Base-by-base conservation (phyloP, 2,329 filamentous ascomycete species). In the Colletotrichum lupini region DNA sequence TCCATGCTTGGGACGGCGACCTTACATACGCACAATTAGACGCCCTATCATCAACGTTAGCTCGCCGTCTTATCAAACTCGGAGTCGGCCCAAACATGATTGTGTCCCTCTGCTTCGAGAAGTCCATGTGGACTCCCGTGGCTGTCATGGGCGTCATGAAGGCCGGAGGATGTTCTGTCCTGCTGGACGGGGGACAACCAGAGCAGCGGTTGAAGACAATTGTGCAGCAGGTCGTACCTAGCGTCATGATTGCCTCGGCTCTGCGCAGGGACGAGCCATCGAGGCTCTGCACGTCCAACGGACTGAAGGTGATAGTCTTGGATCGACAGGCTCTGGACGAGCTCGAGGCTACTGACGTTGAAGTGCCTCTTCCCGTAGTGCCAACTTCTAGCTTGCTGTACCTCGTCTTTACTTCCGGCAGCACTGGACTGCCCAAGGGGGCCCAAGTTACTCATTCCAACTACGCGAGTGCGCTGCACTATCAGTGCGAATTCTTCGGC, bases 391-490 rank as follows among this genome's bases (percentile, higher is more conserved):
- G 75, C 19, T 32, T 77, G n/a, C 76, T 79, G 67, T 81, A 79
- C 56, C 84, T 87, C 73, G 85, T 89, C 74, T 90, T 89, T 77
- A 90, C 88, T 5, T 89, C 87, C 3, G 88, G 88, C 24, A 89
- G 85, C 37, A 90, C 88, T 0, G 88, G 88, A 5, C 81, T 80
- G 22, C 88, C 88, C 0, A 90, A 90, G 77, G 88, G 87, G n/a
- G 85, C 88, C 12, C 82, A 87, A n/a, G 77, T 82, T 53, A 77
- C 79, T 5, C 80, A 82, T 69, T 61, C 63, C 7, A 77, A 78
- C 52, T 80, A 79, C 68, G 77, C 77, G 26, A 77, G 74, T 66
- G 77, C 77, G 49, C 35, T 49, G n/a, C 26, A 30, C 22, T 12
- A 30, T 0, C 37, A 32, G 14, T 4, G 65, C 6, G 11, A 19